Evolutionary conservation across 495 filamentous ascomycete species (phyloP).

Genomic region (Achaetomiella virescens): DNA sequence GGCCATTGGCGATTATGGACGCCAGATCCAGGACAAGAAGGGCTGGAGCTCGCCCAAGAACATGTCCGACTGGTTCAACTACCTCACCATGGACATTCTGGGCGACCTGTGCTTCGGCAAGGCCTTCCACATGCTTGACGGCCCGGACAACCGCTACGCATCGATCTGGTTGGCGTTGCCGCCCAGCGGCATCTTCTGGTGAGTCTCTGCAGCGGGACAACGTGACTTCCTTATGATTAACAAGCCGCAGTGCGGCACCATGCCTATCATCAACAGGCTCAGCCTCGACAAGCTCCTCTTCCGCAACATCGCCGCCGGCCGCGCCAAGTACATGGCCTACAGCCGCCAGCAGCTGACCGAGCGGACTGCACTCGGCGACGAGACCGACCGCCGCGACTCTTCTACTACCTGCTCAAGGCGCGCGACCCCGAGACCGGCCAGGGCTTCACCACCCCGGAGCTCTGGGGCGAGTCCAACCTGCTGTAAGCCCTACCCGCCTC

Average conservation of each 20-base stretch:
- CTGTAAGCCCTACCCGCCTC: constrained; percentile 44
- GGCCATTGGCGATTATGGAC: constrained; percentile 38
- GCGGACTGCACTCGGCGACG: constrained; percentile 48
- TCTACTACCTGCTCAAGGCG: constrained; percentile 54
- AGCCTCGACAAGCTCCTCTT: constrained; percentile 54
- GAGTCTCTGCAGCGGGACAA: constrained; percentile 19
- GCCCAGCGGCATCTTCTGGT: constrained; percentile 52
- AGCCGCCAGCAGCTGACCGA: constrained; percentile 49
- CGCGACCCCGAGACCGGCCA: constrained; percentile 56
- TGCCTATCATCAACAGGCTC: constrained; percentile 49
- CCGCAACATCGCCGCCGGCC: constrained; percentile 42
- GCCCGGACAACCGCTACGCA: constrained; percentile 51
- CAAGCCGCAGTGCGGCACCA: constrained; percentile 45
- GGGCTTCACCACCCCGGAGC: constrained; percentile 58
- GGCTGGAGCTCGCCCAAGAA: constrained; percentile 45
- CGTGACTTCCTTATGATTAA: not conserved
- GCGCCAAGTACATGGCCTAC: constrained; percentile 50
- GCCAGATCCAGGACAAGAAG: constrained; percentile 31
- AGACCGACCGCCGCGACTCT: constrained; percentile 59
- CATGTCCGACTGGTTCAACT: constrained; percentile 59
- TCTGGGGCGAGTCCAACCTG: constrained; percentile 66
- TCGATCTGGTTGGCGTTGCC: constrained; percentile 50
- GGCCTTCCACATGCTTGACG: constrained; percentile 63
- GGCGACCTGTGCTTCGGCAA: constrained; percentile 66
- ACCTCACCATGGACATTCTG: constrained; percentile 66